phyloP scores from a whole-genome alignment of 2,329 filamentous ascomycete species.

The Tolypocladium pustulatum region DNA sequence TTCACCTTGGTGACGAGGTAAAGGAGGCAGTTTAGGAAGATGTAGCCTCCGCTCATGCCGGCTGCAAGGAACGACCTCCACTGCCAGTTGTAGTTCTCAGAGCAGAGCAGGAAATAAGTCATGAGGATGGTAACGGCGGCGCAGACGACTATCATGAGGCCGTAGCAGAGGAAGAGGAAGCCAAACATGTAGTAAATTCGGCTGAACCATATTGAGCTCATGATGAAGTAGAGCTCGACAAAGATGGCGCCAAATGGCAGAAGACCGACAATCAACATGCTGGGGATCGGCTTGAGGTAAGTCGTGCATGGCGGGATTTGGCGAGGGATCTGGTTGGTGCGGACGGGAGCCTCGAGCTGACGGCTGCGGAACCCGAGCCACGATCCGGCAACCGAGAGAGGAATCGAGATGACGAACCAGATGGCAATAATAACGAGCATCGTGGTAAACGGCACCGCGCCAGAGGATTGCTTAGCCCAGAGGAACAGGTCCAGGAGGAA shows the following conservation, averaged over 20 bases:
- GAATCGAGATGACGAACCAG: slow-evolving; percentile 95
- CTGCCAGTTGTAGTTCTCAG: slow-evolving; percentile 98
- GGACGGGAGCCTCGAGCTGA: slow-evolving; percentile 67
- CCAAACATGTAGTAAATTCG: slow-evolving; percentile 99
- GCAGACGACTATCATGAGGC: slow-evolving; percentile 91
- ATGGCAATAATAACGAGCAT: slow-evolving; percentile 91
- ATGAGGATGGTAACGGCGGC: slow-evolving; percentile 87
- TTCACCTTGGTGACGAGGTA: slow-evolving; percentile 87
- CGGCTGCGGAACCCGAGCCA: slow-evolving; percentile 82
- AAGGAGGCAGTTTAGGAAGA: slow-evolving; percentile 82
- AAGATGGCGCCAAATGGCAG: slow-evolving; percentile 95
- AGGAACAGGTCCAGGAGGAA: slow-evolving; percentile 95
- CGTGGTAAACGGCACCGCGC: slow-evolving; percentile 90
- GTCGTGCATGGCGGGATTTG: slow-evolving; percentile 81
- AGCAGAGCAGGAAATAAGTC: slow-evolving; percentile 92
- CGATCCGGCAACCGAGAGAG: slow-evolving; percentile 78
- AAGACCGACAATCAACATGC: slow-evolving; percentile 84
- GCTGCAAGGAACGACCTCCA: slow-evolving; percentile 92
- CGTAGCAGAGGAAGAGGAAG: slow-evolving; percentile 96
- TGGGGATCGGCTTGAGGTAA: slow-evolving; percentile 79
- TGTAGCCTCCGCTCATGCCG: slow-evolving; percentile 81
- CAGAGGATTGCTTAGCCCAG: slow-evolving; percentile 85
- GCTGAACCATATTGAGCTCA: slow-evolving; percentile 97
- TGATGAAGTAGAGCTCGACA: slow-evolving; percentile 97
- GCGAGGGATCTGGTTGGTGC: slow-evolving; percentile 94